phyloP scores from a whole-genome alignment of 2,329 filamentous ascomycete species.

The Davidsoniella neocaledoniae region DNA sequence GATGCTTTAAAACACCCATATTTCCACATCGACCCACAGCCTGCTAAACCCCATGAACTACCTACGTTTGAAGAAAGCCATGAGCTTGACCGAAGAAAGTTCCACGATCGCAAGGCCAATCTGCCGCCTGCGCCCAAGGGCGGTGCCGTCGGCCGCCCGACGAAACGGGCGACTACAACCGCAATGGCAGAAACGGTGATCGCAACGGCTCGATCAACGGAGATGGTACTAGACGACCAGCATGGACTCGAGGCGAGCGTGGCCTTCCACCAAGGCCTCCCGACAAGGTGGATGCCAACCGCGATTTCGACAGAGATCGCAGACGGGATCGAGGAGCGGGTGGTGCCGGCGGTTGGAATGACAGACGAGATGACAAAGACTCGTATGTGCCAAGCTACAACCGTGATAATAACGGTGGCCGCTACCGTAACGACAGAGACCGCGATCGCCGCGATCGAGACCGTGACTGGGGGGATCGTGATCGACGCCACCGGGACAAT shows the following conservation, averaged over 20 bases:
- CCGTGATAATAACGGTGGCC: conserved; percentile 16
- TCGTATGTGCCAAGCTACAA: conserved; percentile 9
- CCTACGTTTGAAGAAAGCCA: conserved; percentile 88
- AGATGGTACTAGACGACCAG: conserved; percentile 22
- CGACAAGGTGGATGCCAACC: conserved; percentile 1
- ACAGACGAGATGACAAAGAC: conserved; percentile 7
- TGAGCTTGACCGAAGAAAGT: conserved; percentile 85
- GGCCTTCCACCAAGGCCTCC: conserved; percentile 8
- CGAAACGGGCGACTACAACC: conserved; percentile 28
- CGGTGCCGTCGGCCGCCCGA: conserved; percentile 62
- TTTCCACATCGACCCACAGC: conserved; percentile 63
- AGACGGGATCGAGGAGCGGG: neutral
- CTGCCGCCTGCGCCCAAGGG: conserved; percentile 83
- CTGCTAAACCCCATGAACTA: conserved; percentile 71
- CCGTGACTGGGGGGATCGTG: conserved; percentile 30
- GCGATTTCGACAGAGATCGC: conserved; percentile 2
- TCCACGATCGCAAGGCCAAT: conserved; percentile 67
- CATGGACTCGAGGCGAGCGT: conserved; percentile 16
- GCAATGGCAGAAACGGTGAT: conserved; percentile 30
- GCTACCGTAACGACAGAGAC: conserved; percentile 26
- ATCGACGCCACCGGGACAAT: conserved; percentile 24
- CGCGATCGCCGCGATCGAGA: conserved; percentile 22
- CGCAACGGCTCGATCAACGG: conserved; percentile 22
- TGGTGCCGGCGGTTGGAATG: neutral
- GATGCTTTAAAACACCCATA: conserved; percentile 88